phyloP scores from a whole-genome alignment of 345 rosid species.

The Pseudoturritis turrita region DNA sequence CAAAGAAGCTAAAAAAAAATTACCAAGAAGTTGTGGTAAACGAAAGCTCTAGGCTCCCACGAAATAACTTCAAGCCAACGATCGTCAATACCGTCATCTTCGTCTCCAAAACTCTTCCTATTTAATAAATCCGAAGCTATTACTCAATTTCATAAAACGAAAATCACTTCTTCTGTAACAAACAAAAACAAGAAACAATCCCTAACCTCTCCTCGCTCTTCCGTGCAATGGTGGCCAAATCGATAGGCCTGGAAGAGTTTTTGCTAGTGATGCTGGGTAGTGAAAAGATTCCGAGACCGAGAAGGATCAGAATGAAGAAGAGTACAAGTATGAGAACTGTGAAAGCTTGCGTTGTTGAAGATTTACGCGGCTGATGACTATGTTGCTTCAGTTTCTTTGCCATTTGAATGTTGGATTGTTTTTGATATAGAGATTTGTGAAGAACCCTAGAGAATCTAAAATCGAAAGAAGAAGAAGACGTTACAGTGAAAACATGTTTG shows the following conservation, averaged over 20 bases:
- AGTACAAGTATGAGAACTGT: constrained; percentile 47
- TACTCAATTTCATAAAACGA: not conserved
- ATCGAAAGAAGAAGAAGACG: not conserved
- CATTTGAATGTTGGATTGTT: constrained; percentile 1
- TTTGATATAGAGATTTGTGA: not conserved
- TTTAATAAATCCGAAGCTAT: not conserved
- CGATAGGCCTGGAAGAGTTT: constrained; percentile 44
- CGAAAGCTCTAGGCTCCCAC: constrained; percentile 88
- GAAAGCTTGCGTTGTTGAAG: constrained; percentile 43
- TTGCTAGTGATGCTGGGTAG: constrained; percentile 46
- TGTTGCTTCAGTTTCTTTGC: constrained; percentile 58
- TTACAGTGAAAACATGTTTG: constrained; percentile 9
- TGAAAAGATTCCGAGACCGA: constrained; percentile 61
- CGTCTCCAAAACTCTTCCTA: constrained; percentile 35
- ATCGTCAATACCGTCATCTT: constrained; percentile 39
- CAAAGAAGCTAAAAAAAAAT: not conserved
- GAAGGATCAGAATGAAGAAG: constrained; percentile 53
- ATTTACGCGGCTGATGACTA: constrained; percentile 48
- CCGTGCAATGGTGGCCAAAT: constrained; percentile 55
- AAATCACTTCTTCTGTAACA: not conserved
- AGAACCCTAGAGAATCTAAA: not conserved
- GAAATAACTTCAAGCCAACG: constrained; percentile 83
- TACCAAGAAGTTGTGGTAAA: constrained; percentile 90
- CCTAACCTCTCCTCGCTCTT: constrained; percentile 34
- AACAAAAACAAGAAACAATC: not conserved